These are phyloP conservation scores for Phialophora expanda DNA, from an alignment of 2,329 filamentous ascomycete species.

Conservation along the genomic window DNA sequence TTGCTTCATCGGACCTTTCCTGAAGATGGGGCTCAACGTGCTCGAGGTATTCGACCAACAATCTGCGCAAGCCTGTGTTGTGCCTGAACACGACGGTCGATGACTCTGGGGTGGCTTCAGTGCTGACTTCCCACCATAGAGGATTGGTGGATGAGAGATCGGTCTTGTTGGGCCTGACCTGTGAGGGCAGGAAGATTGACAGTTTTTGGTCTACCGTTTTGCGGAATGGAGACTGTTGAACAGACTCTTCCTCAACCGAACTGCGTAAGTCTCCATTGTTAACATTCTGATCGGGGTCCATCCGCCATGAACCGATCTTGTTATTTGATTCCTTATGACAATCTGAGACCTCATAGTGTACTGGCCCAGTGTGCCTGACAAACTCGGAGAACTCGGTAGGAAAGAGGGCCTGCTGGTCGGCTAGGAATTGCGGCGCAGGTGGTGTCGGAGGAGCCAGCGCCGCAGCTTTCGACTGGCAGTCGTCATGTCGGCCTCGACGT, in stretches of 20 bases:
- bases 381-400: constrained; percentile 18
- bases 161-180: constrained; percentile 20
- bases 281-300: not conserved
- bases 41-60: constrained; percentile 49
- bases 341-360: not conserved
- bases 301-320: not conserved
- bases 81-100: constrained; percentile 39
- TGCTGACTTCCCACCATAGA: constrained; percentile 21
- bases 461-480: not conserved
- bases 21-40: constrained; percentile 44
- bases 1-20: constrained; percentile 7
- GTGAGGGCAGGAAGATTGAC: constrained; percentile 29
- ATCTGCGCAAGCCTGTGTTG: constrained; percentile 39
- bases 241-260: not conserved
- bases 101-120: constrained; percentile 5
- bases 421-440: constrained; percentile 7
- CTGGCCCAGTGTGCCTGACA: constrained; percentile 6
- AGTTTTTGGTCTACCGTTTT: constrained; percentile 16
- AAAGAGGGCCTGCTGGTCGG: constrained; percentile 10
- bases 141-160: constrained; percentile 30
- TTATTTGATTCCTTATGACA: not conserved
- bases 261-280: not conserved
- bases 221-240: constrained; percentile 1
- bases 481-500: constrained; percentile 1
- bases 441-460: not conserved